Conservation (phyloP, 2,329 filamentous ascomycete genomes). For the Mollisia scopiformis region DNA sequence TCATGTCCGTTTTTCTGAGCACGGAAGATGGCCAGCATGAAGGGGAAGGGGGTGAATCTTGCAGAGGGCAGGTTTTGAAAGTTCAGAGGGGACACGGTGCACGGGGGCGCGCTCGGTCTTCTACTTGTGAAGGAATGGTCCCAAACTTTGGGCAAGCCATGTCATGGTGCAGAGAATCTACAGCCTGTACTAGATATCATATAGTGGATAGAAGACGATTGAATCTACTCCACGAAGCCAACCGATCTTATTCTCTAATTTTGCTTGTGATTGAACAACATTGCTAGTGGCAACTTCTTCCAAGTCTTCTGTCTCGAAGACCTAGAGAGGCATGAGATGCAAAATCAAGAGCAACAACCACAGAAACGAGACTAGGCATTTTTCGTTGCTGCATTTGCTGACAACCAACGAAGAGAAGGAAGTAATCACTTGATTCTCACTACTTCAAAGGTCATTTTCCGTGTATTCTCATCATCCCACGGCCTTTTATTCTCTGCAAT, state of each 20-base stretch:
- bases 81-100: conserved; percentile 15
- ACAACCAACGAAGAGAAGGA: too few relatives aligned
- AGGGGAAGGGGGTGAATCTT: conserved; percentile 17
- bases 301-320: background rate
- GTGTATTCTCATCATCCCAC: background rate
- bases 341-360: too few relatives aligned
- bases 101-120: conserved; percentile 18
- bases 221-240: conserved; percentile 15
- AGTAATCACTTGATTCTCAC: background rate
- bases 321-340: background rate
- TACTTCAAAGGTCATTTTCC: background rate
- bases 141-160: conserved; percentile 11
- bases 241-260: background rate
- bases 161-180: conserved; percentile 5
- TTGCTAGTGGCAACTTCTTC: background rate
- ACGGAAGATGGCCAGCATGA: conserved; percentile 12
- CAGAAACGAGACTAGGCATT: too few relatives aligned
- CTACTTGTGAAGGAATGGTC: conserved; percentile 12
- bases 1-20: conserved; percentile 21
- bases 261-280: background rate
- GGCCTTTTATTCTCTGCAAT: background rate
- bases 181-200: conserved; percentile 4
- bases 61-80: conserved; percentile 19
- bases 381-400: too few relatives aligned
- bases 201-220: conserved; percentile 16